These are phyloP conservation scores for Thinopyrum elongatum DNA, from an alignment of 176 grass and related monocot genomes.

Conservation along the genomic window DNA sequence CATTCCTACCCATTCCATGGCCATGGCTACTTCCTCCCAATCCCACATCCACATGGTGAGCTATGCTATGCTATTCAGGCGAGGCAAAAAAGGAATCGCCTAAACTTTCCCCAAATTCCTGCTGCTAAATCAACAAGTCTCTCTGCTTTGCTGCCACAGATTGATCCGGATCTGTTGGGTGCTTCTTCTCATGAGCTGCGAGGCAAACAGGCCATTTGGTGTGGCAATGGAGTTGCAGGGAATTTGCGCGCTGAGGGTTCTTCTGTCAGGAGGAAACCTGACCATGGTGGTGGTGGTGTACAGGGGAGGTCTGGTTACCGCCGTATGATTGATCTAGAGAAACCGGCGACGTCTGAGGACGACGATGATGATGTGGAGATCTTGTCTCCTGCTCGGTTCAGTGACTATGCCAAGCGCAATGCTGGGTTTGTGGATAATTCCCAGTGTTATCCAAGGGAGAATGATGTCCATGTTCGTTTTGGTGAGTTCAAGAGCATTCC, in stretches of 20 bases:
- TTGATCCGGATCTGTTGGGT: not conserved
- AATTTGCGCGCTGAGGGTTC: not conserved
- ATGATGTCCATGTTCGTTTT: not conserved
- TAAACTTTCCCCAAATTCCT: not conserved
- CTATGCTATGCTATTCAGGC: not conserved
- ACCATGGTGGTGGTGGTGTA: not conserved
- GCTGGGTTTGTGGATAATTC: not conserved
- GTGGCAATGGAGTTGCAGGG: not conserved
- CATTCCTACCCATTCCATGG: not conserved
- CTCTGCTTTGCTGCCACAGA: slow-evolving; percentile 22
- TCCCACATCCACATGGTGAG: slow-evolving; percentile 27
- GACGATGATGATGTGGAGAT: slow-evolving; percentile 31
- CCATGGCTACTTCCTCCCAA: not conserved
- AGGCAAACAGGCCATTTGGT: not conserved
- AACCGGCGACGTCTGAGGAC: slow-evolving; percentile 18
- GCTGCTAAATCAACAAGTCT: not conserved
- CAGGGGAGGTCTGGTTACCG: not conserved
- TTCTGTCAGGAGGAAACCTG: slow-evolving; percentile 9
- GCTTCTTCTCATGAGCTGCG: not conserved
- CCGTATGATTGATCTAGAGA: slow-evolving; percentile 45
- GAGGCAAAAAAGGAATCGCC: not conserved
- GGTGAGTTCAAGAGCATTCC: slow-evolving; percentile 23
- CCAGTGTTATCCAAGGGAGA: not conserved
- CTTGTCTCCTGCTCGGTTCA: slow-evolving; percentile 6
- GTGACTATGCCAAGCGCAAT: not conserved